Percentiles rank a stretch among this genome's conserved stretches.
These are phyloP conservation scores for Suaeda aralocaspica DNA, from an alignment of 148 eudicot genomes.

Conservation along the genomic window DNA sequence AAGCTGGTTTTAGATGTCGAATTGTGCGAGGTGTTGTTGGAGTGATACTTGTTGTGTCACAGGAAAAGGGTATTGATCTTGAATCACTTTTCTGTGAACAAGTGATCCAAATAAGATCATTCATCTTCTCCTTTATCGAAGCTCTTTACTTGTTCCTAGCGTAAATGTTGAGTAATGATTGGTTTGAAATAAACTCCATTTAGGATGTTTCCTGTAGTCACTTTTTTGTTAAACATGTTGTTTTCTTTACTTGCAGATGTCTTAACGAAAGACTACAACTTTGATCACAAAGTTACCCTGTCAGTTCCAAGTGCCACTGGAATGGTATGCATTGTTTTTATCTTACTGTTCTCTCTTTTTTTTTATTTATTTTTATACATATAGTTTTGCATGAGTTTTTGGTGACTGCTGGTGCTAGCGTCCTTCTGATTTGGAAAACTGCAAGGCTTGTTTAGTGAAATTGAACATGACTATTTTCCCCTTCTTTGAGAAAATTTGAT, in stretches of 20 bases:
- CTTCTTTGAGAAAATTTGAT: no score
- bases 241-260: constrained; percentile 52
- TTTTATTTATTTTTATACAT: not conserved
- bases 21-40: no score
- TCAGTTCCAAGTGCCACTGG: constrained; percentile 71
- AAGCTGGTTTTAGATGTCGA: no score
- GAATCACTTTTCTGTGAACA: no score
- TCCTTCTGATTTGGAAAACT: not conserved
- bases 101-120: no score
- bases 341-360: no score
- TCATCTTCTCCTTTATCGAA: no score
- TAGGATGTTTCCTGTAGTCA: not conserved
- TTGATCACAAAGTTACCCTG: constrained; percentile 67
- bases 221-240: not conserved
- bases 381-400: not conserved
- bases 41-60: no score
- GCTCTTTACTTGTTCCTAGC: not conserved
- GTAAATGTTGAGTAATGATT: not conserved
- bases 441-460: not conserved
- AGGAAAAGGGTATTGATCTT: no score
- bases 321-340: constrained; percentile 46
- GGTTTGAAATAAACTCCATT: not conserved
- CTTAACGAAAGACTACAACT: constrained; percentile 83
- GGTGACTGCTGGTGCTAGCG: not conserved
- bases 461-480: no score